These are phyloP conservation scores for Kwoniella sp. DNA, from an alignment of 768 basidiomycete species.

Conservation along the genomic window DNA sequence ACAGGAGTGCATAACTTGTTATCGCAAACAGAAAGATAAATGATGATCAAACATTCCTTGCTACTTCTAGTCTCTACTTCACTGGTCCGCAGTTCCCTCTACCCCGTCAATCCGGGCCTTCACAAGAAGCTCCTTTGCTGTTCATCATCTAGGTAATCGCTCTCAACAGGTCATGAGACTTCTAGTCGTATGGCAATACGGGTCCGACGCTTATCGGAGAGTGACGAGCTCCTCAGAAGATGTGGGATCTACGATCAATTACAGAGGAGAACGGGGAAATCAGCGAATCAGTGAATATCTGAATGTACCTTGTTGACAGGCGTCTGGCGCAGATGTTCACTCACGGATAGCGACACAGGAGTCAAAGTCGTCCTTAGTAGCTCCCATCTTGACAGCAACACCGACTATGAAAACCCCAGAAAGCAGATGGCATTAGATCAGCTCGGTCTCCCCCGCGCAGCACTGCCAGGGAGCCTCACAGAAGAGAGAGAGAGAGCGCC, in stretches of 20 bases:
- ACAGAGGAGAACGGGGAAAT: background rate
- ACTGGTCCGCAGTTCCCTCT: no score
- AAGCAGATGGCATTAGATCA: background rate
- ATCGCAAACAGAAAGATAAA: no score
- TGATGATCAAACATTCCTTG: no score
- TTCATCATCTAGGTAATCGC: no score
- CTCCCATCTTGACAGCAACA: constrained; percentile 96
- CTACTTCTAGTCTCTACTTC: no score
- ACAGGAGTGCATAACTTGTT: no score
- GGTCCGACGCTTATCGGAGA: constrained; percentile 37
- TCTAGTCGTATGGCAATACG: no score
- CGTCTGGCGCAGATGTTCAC: constrained; percentile 8
- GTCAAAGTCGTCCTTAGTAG: constrained; percentile 56
- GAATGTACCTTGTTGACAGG: background rate
- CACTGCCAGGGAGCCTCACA: background rate
- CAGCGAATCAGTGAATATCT: background rate
- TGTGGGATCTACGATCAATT: constrained; percentile 57
- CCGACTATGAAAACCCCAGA: constrained; percentile 55
- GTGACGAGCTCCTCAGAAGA: constrained; percentile 57
- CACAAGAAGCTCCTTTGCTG: no score
- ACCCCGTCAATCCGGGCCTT: no score
- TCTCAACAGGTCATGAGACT: no score
- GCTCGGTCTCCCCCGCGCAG: background rate
- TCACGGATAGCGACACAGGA: constrained; percentile 54
- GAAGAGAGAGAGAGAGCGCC: background rate